A percentile compares a stretch with the other conserved stretches of the same genome.
Evolutionary conservation across 2,329 filamentous ascomycete species (phyloP).

Genomic region (Colletotrichum tanaceti): DNA sequence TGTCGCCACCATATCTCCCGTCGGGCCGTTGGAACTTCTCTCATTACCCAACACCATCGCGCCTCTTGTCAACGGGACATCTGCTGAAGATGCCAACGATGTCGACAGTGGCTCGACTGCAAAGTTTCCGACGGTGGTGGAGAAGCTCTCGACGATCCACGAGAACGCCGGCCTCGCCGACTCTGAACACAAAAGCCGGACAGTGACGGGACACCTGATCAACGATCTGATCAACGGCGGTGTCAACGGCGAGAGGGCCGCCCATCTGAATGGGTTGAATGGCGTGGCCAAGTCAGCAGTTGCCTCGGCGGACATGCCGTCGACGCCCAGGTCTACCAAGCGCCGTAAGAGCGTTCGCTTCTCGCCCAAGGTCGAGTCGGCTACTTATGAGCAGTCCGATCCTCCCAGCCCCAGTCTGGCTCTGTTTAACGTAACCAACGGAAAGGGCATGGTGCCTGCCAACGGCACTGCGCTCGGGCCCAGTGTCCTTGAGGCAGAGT

Average conservation of each 20-base stretch:
- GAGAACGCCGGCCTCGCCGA: constrained; percentile 4
- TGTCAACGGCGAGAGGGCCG: constrained; percentile 13
- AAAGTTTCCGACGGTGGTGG: background rate
- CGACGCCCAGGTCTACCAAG: constrained; percentile 48
- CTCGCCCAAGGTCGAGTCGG: constrained; percentile 73
- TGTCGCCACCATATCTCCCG: constrained; percentile 45
- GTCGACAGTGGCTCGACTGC: background rate
- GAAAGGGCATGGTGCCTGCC: constrained; percentile 27
- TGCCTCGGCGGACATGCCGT: constrained; percentile 25
- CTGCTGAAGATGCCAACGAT: background rate
- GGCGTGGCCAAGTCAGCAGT: constrained; percentile 12
- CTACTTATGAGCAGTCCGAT: constrained; percentile 66
- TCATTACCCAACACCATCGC: constrained; percentile 65
- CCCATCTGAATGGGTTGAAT: constrained; percentile 13
- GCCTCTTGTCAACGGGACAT: background rate
- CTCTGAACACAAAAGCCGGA: background rate
- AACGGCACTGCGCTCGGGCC: constrained; percentile 23
- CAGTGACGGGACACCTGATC: constrained; percentile 18
- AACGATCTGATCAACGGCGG: constrained; percentile 40
- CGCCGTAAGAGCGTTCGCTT: constrained; percentile 76
- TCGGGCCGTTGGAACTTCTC: constrained; percentile 59
- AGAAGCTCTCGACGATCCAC: constrained; percentile 32
- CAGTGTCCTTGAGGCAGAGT: constrained; percentile 22
- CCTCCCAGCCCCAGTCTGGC: constrained; percentile 61
- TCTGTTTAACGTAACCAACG: constrained; percentile 44